Evolutionary conservation across 305 asterid species (phyloP), one percentile per base, ranked within the genome.

Genomic region (Ruellia speciosa): DNA sequence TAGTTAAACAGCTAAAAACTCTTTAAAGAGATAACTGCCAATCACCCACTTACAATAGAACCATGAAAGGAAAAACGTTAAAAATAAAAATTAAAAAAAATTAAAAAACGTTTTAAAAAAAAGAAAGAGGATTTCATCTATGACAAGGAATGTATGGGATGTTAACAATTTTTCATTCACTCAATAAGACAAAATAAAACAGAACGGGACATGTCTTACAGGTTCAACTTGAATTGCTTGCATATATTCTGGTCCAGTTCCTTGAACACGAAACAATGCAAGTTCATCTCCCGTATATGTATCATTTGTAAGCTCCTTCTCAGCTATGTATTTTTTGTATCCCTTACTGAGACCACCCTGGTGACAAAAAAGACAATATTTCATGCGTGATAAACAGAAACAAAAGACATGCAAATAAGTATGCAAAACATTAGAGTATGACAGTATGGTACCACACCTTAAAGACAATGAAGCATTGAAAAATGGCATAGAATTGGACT

Each of bases 201-300:
- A n/a, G 64, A 69, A 11, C 20, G 37, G 18, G 56, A 52, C 11
- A 16, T 28, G 55, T 67, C 83, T 72, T 75, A 88, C 97, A 17
- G 86, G 89, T 64, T 86, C 92, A 54, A 86, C 95, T 88, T 88
- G 97, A 77, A 88, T 77, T 67, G 95, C 90, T 77, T 86, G 95
- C 90, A 83, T 88, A 69, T 84, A 78, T 55, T 68, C 72, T 0
- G 84, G 70, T 40, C 89, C 84, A 49, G 80, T 81, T 64, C 97
- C 95, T 70, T 88, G 94, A 63, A 88, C 84, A 70, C 86, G 85
- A 59, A 86, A 88, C 46, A 88, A 65, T 35, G 95, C 94, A 48
- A 83, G 68, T 52, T 76, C 80, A 55, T 77, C 83, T 58, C 80
- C 94, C 9, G 79, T 58, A 64, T 77, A 79, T 50, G 89, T 86